Evolutionary conservation across 495 filamentous ascomycete species (phyloP).

Genomic region (Penicillium parvum): DNA sequence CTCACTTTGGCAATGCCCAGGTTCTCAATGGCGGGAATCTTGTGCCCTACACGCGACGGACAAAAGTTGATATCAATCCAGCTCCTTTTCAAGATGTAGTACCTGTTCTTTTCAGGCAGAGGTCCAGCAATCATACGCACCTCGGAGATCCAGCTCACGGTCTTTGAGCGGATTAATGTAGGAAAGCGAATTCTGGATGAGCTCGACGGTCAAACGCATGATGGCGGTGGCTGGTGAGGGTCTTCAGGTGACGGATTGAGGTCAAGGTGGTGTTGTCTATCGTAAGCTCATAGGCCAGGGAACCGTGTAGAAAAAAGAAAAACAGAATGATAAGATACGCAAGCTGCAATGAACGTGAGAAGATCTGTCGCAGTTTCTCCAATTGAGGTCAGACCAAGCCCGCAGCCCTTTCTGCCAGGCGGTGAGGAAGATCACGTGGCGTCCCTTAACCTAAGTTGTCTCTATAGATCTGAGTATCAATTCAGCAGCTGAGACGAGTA

Average conservation of each 20-base stretch:
- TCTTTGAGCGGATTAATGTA: slow-evolving; percentile 98
- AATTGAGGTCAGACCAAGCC: slow-evolving; percentile 13
- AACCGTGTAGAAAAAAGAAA: neutral
- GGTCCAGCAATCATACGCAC: slow-evolving; percentile 59
- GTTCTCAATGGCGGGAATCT: slow-evolving; percentile 97
- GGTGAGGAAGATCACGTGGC: slow-evolving; percentile 11
- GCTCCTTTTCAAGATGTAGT: slow-evolving; percentile 75
- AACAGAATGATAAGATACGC: slow-evolving; percentile 2
- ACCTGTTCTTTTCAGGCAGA: slow-evolving; percentile 88
- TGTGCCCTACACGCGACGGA: slow-evolving; percentile 73
- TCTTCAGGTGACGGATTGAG: neutral
- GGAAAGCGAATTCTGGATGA: slow-evolving; percentile 84
- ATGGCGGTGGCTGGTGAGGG: slow-evolving; percentile 24
- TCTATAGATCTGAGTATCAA: too few species aligned
- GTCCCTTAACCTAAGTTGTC: too few species aligned
- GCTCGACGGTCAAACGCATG: slow-evolving; percentile 94
- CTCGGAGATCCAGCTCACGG: slow-evolving; percentile 98
- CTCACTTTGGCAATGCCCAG: slow-evolving; percentile 86
- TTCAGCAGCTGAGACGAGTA: too few species aligned
- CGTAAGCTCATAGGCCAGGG: slow-evolving; percentile 1
- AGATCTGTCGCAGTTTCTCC: slow-evolving; percentile 23
- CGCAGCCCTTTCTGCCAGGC: slow-evolving; percentile 29
- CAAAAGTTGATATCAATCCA: slow-evolving; percentile 76
- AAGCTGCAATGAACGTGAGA: slow-evolving; percentile 10
- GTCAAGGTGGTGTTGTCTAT: neutral